Conservation (phyloP, 495 filamentous ascomycete genomes). For the Penicillium bialowiezense region DNA sequence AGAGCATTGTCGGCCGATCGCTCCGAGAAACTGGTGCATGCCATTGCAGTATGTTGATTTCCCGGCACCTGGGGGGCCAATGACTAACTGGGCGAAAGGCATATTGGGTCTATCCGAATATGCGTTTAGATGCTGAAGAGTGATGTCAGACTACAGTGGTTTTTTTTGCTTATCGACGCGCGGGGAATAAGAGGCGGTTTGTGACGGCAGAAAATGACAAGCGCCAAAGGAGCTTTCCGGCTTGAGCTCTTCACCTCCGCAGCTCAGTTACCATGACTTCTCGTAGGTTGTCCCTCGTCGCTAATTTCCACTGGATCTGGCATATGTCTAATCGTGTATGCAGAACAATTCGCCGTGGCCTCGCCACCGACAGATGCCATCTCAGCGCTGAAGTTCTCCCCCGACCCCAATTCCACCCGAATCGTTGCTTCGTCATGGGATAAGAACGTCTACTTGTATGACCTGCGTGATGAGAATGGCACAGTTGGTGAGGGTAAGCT, state of each 20-base stretch:
- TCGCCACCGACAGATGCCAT: constrained; percentile 83
- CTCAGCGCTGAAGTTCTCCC: constrained; percentile 81
- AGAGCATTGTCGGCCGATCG: constrained; percentile 91
- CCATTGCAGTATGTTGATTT: constrained; percentile 98
- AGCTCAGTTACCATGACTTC: constrained; percentile 32
- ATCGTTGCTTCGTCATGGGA: constrained; percentile 95
- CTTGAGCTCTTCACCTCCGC: constrained; percentile 19
- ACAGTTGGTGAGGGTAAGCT: constrained; percentile 55
- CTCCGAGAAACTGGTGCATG: constrained; percentile 96
- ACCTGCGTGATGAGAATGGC: constrained; percentile 61
- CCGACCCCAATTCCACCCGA: constrained; percentile 57
- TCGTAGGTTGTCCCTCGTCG: constrained; percentile 23
- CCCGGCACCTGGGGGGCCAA: constrained; percentile 88
- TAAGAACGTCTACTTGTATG: constrained; percentile 86
- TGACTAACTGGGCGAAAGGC: constrained; percentile 74
- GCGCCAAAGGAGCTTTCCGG: constrained; percentile 27
- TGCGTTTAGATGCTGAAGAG: neutral
- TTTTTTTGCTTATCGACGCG: constrained; percentile 26
- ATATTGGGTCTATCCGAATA: constrained; percentile 29
- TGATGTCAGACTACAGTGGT: constrained; percentile 1
- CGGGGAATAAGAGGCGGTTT: constrained; percentile 34
- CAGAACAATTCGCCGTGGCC: constrained; percentile 46
- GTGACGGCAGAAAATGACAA: constrained; percentile 33
- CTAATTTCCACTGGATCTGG: neutral
- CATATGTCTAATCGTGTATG: constrained; percentile 10